These are phyloP conservation scores for Yamadazyma laniorum DNA, from an alignment of 805 yeast genomes.

Conservation along the genomic window DNA sequence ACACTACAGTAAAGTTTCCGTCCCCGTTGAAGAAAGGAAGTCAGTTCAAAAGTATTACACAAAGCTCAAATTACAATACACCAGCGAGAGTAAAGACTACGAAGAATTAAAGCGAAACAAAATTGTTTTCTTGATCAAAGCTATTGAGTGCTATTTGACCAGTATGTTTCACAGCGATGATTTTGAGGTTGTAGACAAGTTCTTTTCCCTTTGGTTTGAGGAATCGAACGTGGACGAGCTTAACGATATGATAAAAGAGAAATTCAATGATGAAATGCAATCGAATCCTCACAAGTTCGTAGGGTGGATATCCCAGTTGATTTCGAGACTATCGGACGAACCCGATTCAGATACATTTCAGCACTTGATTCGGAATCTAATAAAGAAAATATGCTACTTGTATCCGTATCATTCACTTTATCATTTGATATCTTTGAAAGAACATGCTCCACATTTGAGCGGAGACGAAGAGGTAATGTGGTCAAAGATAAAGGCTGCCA, in stretches of 20 bases:
- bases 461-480: slow-evolving; percentile 32
- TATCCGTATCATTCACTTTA: slow-evolving; percentile 79
- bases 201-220: slow-evolving; percentile 83
- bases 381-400: slow-evolving; percentile 45
- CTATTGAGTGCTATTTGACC: slow-evolving; percentile 59
- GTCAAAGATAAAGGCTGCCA: slow-evolving; percentile 49
- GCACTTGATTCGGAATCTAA: slow-evolving; percentile 43
- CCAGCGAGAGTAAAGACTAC: slow-evolving; percentile 50
- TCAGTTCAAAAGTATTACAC: slow-evolving; percentile 52
- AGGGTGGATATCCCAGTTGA: slow-evolving; percentile 80
- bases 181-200: slow-evolving; percentile 60
- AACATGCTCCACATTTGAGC: slow-evolving; percentile 37
- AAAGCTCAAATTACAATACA: slow-evolving; percentile 47
- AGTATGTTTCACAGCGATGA: slow-evolving; percentile 51
- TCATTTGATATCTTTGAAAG: slow-evolving; percentile 54
- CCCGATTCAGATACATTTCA: slow-evolving; percentile 51
- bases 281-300: slow-evolving; percentile 49
- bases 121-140: slow-evolving; percentile 46
- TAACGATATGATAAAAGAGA: slow-evolving; percentile 24
- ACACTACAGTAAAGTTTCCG: slow-evolving; percentile 40
- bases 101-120: slow-evolving; percentile 35
- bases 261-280: slow-evolving; percentile 3
- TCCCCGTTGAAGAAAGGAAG: slow-evolving; percentile 46
- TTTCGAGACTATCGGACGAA: slow-evolving; percentile 62
- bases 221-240: slow-evolving; percentile 46